A percentile compares a stretch with the other conserved stretches of the same genome.
phyloP scores from a whole-genome alignment of 176 grass and related monocot genomes.

The Oryza meyeriana region DNA sequence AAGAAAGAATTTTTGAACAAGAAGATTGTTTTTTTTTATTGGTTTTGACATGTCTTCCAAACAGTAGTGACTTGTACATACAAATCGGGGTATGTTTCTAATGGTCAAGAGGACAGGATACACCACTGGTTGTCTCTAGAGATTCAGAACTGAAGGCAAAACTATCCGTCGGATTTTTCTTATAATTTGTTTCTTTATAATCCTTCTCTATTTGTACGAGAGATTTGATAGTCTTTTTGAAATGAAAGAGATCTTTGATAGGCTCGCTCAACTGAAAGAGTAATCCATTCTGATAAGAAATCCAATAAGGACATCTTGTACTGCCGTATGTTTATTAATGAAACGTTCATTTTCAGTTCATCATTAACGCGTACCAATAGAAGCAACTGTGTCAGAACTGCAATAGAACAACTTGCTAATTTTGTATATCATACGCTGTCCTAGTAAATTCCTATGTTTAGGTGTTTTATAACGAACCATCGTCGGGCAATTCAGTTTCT shows the following conservation, averaged over 20 bases:
- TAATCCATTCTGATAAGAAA: constrained; percentile 24
- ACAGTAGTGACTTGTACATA: not conserved
- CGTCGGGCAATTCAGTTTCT: not conserved
- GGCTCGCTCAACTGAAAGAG: not conserved
- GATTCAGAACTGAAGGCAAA: not conserved
- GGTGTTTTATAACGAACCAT: constrained; percentile 4
- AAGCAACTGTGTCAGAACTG: constrained; percentile 43
- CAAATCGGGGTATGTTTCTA: not conserved
- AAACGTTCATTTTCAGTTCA: constrained; percentile 35
- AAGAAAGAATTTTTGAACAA: not conserved
- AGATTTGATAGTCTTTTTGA: not conserved
- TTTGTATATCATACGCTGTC: constrained; percentile 3
- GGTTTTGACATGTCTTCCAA: not conserved
- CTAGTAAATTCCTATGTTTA: constrained; percentile 16
- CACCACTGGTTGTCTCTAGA: not conserved
- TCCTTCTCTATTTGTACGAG: not conserved
- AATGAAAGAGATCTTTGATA: not conserved
- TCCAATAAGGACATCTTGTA: constrained; percentile 24
- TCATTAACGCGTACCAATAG: constrained; percentile 40
- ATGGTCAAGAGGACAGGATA: not conserved
- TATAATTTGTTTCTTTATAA: not conserved
- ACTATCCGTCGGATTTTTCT: not conserved
- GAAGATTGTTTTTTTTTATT: not conserved
- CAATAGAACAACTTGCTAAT: not conserved
- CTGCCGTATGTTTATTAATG: constrained; percentile 3